A percentile compares a stretch with the other conserved stretches of the same genome.
Evolutionary conservation across 495 filamentous ascomycete species (phyloP).

Genomic region (Aspergillus heteromorphus): DNA sequence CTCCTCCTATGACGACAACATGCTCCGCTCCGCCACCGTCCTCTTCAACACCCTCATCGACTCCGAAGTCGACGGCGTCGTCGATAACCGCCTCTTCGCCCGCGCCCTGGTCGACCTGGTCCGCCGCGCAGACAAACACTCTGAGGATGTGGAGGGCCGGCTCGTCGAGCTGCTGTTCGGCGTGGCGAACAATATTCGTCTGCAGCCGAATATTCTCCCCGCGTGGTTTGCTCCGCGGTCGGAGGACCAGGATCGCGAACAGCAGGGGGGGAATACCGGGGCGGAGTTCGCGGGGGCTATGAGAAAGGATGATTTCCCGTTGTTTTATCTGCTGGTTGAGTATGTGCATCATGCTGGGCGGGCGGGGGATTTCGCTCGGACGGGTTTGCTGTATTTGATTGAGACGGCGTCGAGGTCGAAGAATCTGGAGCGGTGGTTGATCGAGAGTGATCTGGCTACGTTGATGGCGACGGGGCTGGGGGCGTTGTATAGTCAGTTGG

Average conservation of each 20-base stretch:
- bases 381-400: slow-evolving; percentile 90
- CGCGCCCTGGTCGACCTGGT: slow-evolving; percentile 77
- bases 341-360: slow-evolving; percentile 92
- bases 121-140: slow-evolving; percentile 47
- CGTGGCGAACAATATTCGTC: slow-evolving; percentile 87
- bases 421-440: slow-evolving; percentile 86
- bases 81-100: slow-evolving; percentile 79
- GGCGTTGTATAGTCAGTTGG: slow-evolving; percentile 93
- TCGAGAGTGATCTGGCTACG: slow-evolving; percentile 93
- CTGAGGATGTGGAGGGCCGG: slow-evolving; percentile 71
- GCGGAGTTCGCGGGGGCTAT: slow-evolving; percentile 73
- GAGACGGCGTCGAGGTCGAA: slow-evolving; percentile 82
- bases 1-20: slow-evolving; percentile 68
- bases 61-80: slow-evolving; percentile 89
- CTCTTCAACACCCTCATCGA: slow-evolving; percentile 89
- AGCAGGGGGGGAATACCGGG: slow-evolving; percentile 45
- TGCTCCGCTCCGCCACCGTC: slow-evolving; percentile 74
- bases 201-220: slow-evolving; percentile 75
- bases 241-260: slow-evolving; percentile 37
- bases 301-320: slow-evolving; percentile 86
- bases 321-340: slow-evolving; percentile 93
- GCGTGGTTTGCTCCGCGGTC: slow-evolving; percentile 70
- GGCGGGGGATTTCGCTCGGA: slow-evolving; percentile 94
- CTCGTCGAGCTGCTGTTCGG: slow-evolving; percentile 91
- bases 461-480: slow-evolving; percentile 95